phyloP scores from a whole-genome alignment of 768 basidiomycete genomes.

The Lyophyllum shimeji region DNA sequence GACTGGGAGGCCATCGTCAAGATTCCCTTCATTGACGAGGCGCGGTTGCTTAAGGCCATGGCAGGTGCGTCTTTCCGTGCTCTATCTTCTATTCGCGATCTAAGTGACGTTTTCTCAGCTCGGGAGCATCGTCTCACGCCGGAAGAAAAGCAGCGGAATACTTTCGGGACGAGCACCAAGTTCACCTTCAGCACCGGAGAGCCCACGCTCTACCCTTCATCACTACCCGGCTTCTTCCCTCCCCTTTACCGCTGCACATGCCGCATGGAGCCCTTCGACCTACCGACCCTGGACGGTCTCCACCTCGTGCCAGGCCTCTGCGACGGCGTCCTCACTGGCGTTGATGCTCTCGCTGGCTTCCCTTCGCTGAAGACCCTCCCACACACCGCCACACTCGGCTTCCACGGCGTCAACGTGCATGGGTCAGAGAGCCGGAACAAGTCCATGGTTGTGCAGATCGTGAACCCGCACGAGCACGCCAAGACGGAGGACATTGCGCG shows the following conservation, averaged over 20 bases:
- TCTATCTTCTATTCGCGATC: not conserved
- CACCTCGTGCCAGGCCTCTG: constrained; percentile 85
- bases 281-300: constrained; percentile 85
- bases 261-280: constrained; percentile 77
- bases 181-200: constrained; percentile 70
- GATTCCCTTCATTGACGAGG: constrained; percentile 94
- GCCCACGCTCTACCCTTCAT: constrained; percentile 80
- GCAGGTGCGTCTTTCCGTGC: constrained; percentile 44
- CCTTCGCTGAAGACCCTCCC: constrained; percentile 92
- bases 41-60: constrained; percentile 81
- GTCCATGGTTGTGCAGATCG: constrained; percentile 87
- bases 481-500: constrained; percentile 74
- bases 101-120: constrained; percentile 40
- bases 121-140: constrained; percentile 74
- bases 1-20: constrained; percentile 99
- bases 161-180: constrained; percentile 74
- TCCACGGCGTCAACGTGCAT: constrained; percentile 93
- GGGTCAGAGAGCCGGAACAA: constrained; percentile 88
- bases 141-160: constrained; percentile 77
- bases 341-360: constrained; percentile 90
- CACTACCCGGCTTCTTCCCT: constrained; percentile 94
- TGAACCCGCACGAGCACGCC: constrained; percentile 67
- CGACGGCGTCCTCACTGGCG: constrained; percentile 86
- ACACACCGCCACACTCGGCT: constrained; percentile 69
- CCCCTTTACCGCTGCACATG: constrained; percentile 79